Percentiles rank a stretch among this genome's conserved stretches.
Conservation (phyloP, 2,329 filamentous ascomycete species). For the Colletotrichum kahawae region DNA sequence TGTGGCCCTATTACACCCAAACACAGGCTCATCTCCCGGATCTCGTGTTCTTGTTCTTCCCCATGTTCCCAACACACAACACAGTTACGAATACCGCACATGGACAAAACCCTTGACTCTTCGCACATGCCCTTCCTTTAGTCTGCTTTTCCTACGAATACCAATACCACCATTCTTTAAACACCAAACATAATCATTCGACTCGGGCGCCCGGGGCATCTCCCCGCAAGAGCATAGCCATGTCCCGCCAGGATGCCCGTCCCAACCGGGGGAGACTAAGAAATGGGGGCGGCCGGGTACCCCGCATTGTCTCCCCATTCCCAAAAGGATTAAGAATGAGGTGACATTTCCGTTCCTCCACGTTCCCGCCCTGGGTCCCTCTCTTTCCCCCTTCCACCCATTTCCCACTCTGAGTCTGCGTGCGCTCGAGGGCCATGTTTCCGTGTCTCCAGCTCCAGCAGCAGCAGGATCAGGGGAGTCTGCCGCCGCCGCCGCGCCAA, state of each 20-base stretch:
- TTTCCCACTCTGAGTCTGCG: not conserved
- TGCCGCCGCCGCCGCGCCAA: constrained; percentile 1
- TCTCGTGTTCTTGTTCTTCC: not conserved
- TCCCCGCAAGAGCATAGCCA: not conserved
- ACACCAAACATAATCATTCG: not conserved
- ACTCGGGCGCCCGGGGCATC: not conserved
- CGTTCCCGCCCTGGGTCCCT: constrained; percentile 1
- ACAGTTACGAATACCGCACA: not conserved
- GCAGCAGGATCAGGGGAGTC: constrained; percentile 15
- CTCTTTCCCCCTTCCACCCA: not conserved
- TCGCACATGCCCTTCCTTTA: not conserved
- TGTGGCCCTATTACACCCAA: not conserved
- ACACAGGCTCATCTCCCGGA: not conserved
- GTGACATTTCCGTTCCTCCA: constrained; percentile 17
- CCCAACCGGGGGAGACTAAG: not conserved
- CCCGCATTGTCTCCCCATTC: constrained; percentile 15
- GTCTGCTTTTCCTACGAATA: not conserved
- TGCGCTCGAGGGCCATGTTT: constrained; percentile 4
- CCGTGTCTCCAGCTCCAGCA: constrained; percentile 15
- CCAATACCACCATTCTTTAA: not conserved
- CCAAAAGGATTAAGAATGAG: constrained; percentile 21
- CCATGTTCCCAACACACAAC: not conserved
- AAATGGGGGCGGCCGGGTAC: constrained; percentile 4
- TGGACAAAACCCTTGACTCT: not conserved
- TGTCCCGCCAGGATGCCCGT: not conserved